Conservation (phyloP, 306 rosid species). For the Prunus davidiana region DNA sequence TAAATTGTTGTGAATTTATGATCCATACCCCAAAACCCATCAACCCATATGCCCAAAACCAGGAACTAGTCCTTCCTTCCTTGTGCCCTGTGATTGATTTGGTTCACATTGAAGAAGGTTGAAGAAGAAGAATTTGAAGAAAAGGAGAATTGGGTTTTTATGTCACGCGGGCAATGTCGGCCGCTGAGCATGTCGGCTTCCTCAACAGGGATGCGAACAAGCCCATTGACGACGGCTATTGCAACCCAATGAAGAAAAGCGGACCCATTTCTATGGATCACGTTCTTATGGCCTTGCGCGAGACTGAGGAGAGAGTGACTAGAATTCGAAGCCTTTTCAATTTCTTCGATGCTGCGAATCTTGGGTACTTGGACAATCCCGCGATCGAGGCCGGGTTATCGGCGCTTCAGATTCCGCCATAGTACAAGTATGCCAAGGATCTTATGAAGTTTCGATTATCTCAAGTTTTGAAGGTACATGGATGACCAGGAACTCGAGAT, state of each 20-base stretch:
- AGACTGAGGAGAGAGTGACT: conserved; percentile 71
- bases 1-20: neutral
- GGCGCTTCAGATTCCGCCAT: conserved; percentile 74
- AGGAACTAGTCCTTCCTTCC: neutral
- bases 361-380: conserved; percentile 58
- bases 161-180: conserved; percentile 24
- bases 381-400: conserved; percentile 77
- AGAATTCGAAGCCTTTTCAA: conserved; percentile 61
- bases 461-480: conserved; percentile 77
- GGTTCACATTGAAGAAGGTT: neutral
- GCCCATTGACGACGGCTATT: conserved; percentile 20
- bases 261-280: conserved; percentile 86
- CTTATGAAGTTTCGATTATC: conserved; percentile 70
- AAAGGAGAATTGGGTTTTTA: conserved; percentile 6
- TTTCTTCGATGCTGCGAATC: conserved; percentile 65
- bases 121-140: neutral
- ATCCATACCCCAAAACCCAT: neutral
- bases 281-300: conserved; percentile 71
- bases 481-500: conserved; percentile 92
- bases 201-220: conserved; percentile 7
- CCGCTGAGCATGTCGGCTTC: conserved; percentile 21
- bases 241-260: conserved; percentile 56
- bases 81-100: neutral
- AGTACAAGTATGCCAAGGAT: conserved; percentile 85
- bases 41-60: neutral